Evolutionary conservation across 2,329 filamentous ascomycete genomes (phyloP), one percentile per base, ranked within the genome.

Genomic region (Epichloe uncinata): DNA sequence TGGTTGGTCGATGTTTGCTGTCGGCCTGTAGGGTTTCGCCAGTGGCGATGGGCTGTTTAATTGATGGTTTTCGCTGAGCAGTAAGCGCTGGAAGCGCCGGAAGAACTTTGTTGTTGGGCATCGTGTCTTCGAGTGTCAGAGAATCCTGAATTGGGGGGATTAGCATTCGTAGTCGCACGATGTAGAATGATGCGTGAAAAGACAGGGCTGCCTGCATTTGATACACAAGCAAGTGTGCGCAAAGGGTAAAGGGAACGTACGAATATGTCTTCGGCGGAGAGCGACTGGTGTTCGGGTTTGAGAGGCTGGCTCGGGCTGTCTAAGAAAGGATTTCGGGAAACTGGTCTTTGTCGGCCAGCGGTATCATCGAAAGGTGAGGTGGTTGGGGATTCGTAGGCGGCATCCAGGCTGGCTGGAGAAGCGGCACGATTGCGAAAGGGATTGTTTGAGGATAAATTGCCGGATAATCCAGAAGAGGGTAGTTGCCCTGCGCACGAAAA

Each of bases 391-490:
- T 61, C 55, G 60, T 60, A 57, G 47, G 55, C 55, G 44, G 61
- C 54, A 42, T 70, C 59, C 61, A 61, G 53, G 55, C 60, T 65
- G 48, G 68, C 64, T 47, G 78, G 82, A 55, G 84, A 86, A 37
- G 73, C 72, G 55, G 82, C 79, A 61, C 83, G 80, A 66, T 87
- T 87, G 71, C 85, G 82, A 61, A 80, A 90, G 54, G 85, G 85
- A 64, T 90, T 90, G 75, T 89, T 89, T 65, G 85, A 89, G 66
- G 82, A 82, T 61, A 89, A 77, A 67, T 81, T 84, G 64, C 84
- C 70, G 49, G 77, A 71, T 62, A 84, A 71, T 57, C 73, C 74
- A 51, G 58, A 53, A 51, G 57, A 52, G 54, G 38, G 48, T 35
- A 45, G 52, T 50, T 54, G 57, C 20, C 55, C 57, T 58, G 45